phyloP scores from a whole-genome alignment of 257 asterid genomes.

The Capsicum baccatum region DNA sequence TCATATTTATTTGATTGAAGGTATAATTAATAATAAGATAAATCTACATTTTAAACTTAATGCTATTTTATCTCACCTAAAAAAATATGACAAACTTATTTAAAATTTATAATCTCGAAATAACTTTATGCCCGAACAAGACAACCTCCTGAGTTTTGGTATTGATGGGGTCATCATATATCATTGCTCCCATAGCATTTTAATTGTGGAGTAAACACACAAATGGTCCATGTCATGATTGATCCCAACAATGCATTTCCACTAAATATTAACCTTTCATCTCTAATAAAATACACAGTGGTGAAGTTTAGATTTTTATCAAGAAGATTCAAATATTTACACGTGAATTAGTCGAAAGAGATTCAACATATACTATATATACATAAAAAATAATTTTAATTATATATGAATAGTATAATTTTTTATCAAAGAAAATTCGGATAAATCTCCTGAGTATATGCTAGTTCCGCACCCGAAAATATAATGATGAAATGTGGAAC shows the following conservation, averaged over 20 bases:
- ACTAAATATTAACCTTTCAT: slow-evolving; percentile 17
- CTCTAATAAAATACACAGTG: slow-evolving; percentile 5
- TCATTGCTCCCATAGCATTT: slow-evolving; percentile 15
- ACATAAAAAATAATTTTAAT: no score
- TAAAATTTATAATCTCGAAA: neutral
- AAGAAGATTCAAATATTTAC: no score
- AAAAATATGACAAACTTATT: neutral
- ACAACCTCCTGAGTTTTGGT: neutral
- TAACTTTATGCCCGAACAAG: accelerated
- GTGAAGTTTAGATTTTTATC: no score
- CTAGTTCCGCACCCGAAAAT: neutral
- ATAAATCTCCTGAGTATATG: no score
- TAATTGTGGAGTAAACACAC: neutral
- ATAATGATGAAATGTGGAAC: slow-evolving; percentile 22
- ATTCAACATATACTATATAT: no score
- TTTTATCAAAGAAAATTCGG: no score
- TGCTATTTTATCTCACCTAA: neutral
- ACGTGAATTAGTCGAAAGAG: no score
- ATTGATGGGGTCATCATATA: slow-evolving; percentile 15
- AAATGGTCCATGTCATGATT: slow-evolving; percentile 22
- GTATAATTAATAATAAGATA: neutral
- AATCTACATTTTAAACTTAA: neutral
- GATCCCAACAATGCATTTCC: slow-evolving; percentile 28
- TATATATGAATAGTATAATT: no score
- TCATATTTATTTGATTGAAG: neutral